Base-by-base conservation (phyloP, 1,284 basidiomycete genomes). In the Rhodotorula sp. region DNA sequence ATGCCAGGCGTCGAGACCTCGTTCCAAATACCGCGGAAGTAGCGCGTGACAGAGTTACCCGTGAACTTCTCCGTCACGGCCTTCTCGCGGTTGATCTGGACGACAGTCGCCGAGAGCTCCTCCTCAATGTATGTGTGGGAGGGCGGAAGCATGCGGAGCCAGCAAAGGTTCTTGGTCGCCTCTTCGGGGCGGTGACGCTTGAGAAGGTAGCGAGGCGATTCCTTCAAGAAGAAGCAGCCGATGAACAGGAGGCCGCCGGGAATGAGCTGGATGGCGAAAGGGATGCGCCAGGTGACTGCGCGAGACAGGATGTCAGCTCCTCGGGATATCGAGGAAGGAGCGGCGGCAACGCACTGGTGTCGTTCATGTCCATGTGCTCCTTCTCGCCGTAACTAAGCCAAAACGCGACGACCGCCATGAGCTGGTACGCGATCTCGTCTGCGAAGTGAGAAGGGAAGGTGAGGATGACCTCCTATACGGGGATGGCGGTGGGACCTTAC, bases 381-480 rank as follows among this genome's bases (percentile, higher is more conserved):
- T 53, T 57, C 46, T 51, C 50, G 25, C 67, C 71, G 53, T 69
- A 72, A 51, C 62, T 64, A n/a, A 69, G 58, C 84, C 85, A 85
- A 77, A 85, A 85, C 2, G 85, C 83, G 44, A 81, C 78, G 41
- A 84, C 69, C 25, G 77, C 80, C 32, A 82, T 82, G 66, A 83
- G 77, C 69, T 84, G 83, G 74, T 80, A 77, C 13, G 80, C 79
- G 41, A 85, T 79, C 67, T 87, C 86, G 77, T 85, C 48, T 51
- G n/a, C 6, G 13, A 22, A 25, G 22, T 19, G 36, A 34, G 7
- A 39, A 39, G 39, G 9, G 39, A 39, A 39, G 39, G 39, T 39
- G 9, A 39, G 39, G 7, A 39, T 15, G 39, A 15, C 39, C 9
- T 7, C 9, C 9, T 39, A 9, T 15, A 15, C 9, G 15, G 39